Conservation (phyloP, 129 eudicot species). For the Helianthus annuus region DNA sequence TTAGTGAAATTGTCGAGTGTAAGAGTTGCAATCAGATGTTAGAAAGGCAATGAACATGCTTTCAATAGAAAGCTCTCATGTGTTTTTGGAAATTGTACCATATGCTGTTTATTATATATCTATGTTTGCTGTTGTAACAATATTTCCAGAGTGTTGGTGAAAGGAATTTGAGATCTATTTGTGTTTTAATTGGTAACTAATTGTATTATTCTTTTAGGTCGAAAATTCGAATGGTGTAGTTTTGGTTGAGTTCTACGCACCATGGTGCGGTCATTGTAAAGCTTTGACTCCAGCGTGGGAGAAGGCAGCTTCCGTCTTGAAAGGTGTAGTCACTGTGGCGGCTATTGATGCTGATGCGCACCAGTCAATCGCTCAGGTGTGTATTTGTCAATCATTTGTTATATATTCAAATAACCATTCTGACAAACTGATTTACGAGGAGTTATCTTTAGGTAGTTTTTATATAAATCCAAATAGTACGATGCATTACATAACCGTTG, state of each 20-base stretch:
- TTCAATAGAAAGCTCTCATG: neutral
- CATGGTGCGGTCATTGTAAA: slow-evolving; percentile 98
- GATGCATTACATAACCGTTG: neutral
- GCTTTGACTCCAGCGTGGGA: slow-evolving; percentile 91
- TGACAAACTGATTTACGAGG: neutral
- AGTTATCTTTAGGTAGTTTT: slow-evolving; percentile 9
- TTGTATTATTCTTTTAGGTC: slow-evolving; percentile 44
- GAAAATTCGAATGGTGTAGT: slow-evolving; percentile 84
- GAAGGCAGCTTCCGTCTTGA: slow-evolving; percentile 78
- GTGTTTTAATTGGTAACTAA: neutral
- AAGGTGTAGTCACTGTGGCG: slow-evolving; percentile 98
- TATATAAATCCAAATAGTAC: neutral
- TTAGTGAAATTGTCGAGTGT: too few species aligned
- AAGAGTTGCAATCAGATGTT: too few species aligned
- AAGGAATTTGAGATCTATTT: slow-evolving; percentile 8
- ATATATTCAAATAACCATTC: neutral
- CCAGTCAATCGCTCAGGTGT: slow-evolving; percentile 87
- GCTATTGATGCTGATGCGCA: slow-evolving; percentile 98
- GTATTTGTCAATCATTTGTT: neutral
- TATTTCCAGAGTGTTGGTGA: neutral
- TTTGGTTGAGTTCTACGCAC: slow-evolving; percentile 85
- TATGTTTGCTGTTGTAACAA: neutral
- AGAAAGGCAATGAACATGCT: too few species aligned
- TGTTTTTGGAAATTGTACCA: neutral
- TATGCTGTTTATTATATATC: neutral